A percentile compares a stretch with the other conserved stretches of the same genome.
Evolutionary conservation across 2,329 filamentous ascomycete species (phyloP).

Genomic region (Colletotrichum sp.): DNA sequence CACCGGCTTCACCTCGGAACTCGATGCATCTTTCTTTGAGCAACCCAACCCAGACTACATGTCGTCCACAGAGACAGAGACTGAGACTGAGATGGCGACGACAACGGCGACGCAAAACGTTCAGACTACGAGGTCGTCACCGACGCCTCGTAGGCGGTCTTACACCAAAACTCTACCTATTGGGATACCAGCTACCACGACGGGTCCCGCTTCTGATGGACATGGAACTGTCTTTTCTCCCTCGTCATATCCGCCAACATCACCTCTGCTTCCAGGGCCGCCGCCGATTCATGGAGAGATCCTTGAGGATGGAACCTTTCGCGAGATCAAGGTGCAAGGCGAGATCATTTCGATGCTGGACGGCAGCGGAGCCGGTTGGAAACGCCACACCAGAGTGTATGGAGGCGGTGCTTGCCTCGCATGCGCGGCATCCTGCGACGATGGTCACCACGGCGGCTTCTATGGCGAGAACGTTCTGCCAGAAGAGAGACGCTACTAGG

Average conservation of each 20-base stretch:
- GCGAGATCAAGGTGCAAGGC: constrained; percentile 50
- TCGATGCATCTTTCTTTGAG: constrained; percentile 48
- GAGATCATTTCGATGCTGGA: constrained; percentile 57
- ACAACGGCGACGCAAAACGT: constrained; percentile 25
- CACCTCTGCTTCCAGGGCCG: constrained; percentile 52
- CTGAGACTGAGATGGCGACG: constrained; percentile 17
- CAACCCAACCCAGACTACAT: constrained; percentile 57
- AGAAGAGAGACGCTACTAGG: constrained; percentile 50
- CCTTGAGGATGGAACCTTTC: constrained; percentile 29
- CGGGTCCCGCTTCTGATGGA: constrained; percentile 14
- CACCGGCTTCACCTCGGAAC: constrained; percentile 35
- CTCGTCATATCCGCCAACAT: constrained; percentile 55
- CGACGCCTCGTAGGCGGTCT: constrained; percentile 44
- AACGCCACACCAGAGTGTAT: constrained; percentile 64
- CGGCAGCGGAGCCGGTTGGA: constrained; percentile 56
- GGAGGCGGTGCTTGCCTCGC: constrained; percentile 63
- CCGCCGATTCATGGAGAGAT: constrained; percentile 38
- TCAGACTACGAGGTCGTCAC: constrained; percentile 27
- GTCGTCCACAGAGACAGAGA: constrained; percentile 33
- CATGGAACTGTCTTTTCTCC: constrained; percentile 42
- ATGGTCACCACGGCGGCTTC: constrained; percentile 51
- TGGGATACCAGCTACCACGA: constrained; percentile 30
- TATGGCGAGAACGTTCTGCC: constrained; percentile 60
- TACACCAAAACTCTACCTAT: constrained; percentile 48
- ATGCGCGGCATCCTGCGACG: constrained; percentile 53